These are phyloP conservation scores for Rhodotorula sp. DNA, from an alignment of 1,284 basidiomycete genomes.

Conservation along the genomic window DNA sequence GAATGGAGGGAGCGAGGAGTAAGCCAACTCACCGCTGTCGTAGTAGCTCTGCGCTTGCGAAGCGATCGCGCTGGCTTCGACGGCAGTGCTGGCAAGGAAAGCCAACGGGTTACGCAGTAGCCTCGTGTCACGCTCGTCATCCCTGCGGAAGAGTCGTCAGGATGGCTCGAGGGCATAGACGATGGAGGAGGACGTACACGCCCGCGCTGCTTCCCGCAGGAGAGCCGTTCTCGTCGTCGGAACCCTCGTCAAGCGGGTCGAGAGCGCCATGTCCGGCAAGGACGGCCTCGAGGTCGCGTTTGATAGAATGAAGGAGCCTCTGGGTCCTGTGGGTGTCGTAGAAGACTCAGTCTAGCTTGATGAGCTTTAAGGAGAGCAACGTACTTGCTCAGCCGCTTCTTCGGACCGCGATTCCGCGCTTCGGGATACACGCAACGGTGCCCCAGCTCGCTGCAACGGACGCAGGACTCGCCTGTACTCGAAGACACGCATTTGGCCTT, in stretches of 20 bases:
- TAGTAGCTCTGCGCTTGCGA: not conserved
- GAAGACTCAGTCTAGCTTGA: not conserved
- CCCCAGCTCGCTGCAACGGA: not conserved
- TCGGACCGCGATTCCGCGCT: conserved; percentile 21
- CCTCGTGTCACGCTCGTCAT: not conserved
- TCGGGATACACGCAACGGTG: conserved; percentile 1
- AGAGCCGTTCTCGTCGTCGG: not conserved
- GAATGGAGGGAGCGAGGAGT: too few relatives aligned
- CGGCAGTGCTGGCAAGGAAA: not conserved
- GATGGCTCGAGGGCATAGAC: not conserved
- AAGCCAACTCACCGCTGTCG: not conserved
- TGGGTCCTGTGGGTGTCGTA: conserved; percentile 9
- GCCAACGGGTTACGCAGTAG: not conserved
- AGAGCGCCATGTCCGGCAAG: not conserved
- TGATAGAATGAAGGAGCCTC: conserved; percentile 6
- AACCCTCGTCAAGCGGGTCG: not conserved
- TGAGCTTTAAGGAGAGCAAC: not conserved
- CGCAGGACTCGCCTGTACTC: not conserved
- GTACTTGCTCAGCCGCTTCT: conserved; percentile 25
- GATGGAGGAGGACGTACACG: not conserved
- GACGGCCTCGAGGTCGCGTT: conserved; percentile 21
- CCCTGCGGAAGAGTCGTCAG: not conserved
- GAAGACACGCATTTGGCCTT: conserved; percentile 10
- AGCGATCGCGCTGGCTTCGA: not conserved
- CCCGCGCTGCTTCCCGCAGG: too few relatives aligned